These are phyloP conservation scores for Chenopodium suecicum DNA, from an alignment of 148 eudicot species.

Conservation along the genomic window DNA sequence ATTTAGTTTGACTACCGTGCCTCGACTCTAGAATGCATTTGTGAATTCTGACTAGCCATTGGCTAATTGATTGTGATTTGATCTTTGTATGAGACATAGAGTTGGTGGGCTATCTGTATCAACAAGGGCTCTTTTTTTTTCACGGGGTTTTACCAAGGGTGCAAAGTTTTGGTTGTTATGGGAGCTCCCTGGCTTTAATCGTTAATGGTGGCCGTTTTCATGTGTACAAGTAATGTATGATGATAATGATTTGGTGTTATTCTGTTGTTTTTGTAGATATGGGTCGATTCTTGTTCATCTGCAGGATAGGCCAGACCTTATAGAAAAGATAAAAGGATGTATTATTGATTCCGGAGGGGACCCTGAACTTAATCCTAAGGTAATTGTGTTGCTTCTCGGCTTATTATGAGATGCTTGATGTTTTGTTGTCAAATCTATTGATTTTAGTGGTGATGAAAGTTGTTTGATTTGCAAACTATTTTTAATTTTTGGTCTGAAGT, in stretches of 20 bases:
- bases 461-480: neutral
- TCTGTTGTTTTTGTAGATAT: conserved; percentile 53
- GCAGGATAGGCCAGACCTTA: conserved; percentile 58
- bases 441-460: neutral
- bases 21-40: neutral
- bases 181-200: neutral
- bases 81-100: neutral
- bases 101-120: neutral
- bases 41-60: neutral
- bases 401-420: neutral
- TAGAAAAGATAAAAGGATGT: conserved; percentile 81
- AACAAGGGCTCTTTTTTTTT: neutral
- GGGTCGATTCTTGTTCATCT: conserved; percentile 72
- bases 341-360: conserved; percentile 92
- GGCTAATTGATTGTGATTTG: conserved; percentile 9
- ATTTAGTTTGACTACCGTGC: too few relatives aligned
- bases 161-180: neutral
- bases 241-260: neutral
- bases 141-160: neutral
- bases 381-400: conserved; percentile 12
- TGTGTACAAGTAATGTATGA: neutral
- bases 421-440: neutral
- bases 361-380: conserved; percentile 86
- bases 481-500: neutral
- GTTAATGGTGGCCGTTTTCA: neutral